Base-by-base conservation (phyloP, 2,329 filamentous ascomycete genomes). In the Thielaviopsis populi region DNA sequence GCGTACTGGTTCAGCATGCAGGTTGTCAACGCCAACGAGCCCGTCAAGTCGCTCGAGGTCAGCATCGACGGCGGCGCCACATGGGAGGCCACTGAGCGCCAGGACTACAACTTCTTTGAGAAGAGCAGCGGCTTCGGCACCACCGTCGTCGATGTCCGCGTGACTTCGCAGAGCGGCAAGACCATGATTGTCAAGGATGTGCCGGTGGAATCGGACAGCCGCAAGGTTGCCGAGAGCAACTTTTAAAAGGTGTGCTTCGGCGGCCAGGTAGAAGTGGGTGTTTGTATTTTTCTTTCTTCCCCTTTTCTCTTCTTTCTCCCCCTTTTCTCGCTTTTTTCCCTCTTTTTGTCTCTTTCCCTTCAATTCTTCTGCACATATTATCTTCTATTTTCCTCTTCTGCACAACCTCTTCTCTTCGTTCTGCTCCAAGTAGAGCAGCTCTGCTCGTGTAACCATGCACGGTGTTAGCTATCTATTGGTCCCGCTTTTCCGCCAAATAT, bases 31-130 rank as follows among this genome's bases (percentile, higher is more conserved):
- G 74, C 80, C 69, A 84, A 84, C 70, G 75, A 80, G 66, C 76
- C 77, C 17, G 77, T 86, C 48, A 69, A 75, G 62, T 76, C 74
- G 67, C 75, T 87, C 27, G 83, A 86, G 68, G 83, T 86, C 65
- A 83, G 80, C 65, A 82, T 77, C 19, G 79, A 87, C 69, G 77
- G 80, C 11, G 83, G 83, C 19, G 76, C 68, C 62, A 81, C 79
- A 15, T 87, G 83, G 83, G 71, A 79, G 71, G 60, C 70, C n/a
- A 85, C 83, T 0, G 75, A 73, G 1, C 75, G 84, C 59, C 71
- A 76, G 64, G 72, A 74, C 33, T 83, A 83, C 71, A 82, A 86
- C 76, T 87, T 78, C 74, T 87, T 86, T 56, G 79, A 86, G 75
- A 77, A 83, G 68, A 65, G 74, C 0, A 74, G 76, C 65, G 84